Conservation (phyloP, 2,329 filamentous ascomycete species). For the Hymenotorrendiella dingleyae region DNA sequence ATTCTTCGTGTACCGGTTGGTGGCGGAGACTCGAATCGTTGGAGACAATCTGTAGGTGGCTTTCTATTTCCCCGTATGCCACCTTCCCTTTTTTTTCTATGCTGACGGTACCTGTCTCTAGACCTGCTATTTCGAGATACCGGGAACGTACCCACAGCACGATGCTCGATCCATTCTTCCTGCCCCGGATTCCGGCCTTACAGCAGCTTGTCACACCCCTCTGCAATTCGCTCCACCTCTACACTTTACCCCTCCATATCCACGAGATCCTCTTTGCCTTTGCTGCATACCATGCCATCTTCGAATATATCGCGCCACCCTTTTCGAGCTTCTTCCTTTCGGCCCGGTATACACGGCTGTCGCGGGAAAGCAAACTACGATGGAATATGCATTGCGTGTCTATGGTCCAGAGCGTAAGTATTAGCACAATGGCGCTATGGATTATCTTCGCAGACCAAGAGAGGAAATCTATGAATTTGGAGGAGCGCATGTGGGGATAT, state of each 20-base stretch:
- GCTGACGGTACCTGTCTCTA: neutral
- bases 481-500: conserved; percentile 70
- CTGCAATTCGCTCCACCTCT: conserved; percentile 53
- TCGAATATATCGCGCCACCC: conserved; percentile 58
- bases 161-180: conserved; percentile 71
- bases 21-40: too few relatives aligned
- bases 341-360: conserved; percentile 50
- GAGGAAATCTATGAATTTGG: conserved; percentile 55
- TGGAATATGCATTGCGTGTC: conserved; percentile 83
- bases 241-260: conserved; percentile 66
- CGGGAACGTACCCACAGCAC: conserved; percentile 16
- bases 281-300: conserved; percentile 61
- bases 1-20: too few relatives aligned
- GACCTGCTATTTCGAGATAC: neutral
- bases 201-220: conserved; percentile 49
- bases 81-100: too few relatives aligned
- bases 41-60: too few relatives aligned
- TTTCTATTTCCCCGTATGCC: too few relatives aligned
- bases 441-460: conserved; percentile 62
- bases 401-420: conserved; percentile 64
- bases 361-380: conserved; percentile 58
- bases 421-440: conserved; percentile 66
- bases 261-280: conserved; percentile 67
- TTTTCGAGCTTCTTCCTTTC: conserved; percentile 58
- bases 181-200: conserved; percentile 44